Evolutionary conservation across 2,329 filamentous ascomycete genomes (phyloP).

Genomic region (Blumeriella jaapii): DNA sequence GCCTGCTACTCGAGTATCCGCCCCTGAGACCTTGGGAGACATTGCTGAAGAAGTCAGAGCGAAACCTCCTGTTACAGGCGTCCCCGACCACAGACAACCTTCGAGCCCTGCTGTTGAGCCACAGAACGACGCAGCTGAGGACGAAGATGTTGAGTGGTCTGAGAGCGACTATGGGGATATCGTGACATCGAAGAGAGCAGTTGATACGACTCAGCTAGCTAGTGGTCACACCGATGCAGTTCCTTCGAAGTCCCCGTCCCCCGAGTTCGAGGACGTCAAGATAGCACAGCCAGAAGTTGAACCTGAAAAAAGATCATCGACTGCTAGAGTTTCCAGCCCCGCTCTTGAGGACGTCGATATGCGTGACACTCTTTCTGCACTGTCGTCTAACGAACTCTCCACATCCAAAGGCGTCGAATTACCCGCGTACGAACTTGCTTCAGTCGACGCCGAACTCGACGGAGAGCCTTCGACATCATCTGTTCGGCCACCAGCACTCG

Average conservation of each 20-base stretch:
- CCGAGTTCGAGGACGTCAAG: conserved; percentile 40
- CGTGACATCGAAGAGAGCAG: conserved; percentile 8
- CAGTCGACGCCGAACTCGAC: too few relatives aligned
- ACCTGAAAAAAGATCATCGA: neutral
- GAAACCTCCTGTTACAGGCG: conserved; percentile 18
- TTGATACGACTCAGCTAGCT: neutral
- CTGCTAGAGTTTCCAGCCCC: conserved; percentile 13
- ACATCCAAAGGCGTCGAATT: too few relatives aligned
- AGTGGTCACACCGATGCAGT: conserved; percentile 10
- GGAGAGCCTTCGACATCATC: neutral
- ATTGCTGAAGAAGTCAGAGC: conserved; percentile 26
- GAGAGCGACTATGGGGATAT: conserved; percentile 35
- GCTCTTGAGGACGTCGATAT: conserved; percentile 20
- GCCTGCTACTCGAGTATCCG: too few relatives aligned
- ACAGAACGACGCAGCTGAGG: conserved; percentile 5
- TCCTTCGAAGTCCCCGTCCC: conserved; percentile 30
- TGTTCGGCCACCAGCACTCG: neutral
- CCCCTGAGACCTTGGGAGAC: conserved; percentile 10
- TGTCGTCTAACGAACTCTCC: conserved; percentile 2
- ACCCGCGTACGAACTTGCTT: too few relatives aligned
- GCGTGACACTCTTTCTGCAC: conserved; percentile 4
- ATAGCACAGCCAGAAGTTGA: conserved; percentile 12
- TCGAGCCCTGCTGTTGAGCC: conserved; percentile 1
- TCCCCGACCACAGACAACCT: conserved; percentile 18
- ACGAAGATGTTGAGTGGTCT: conserved; percentile 38